Conservation (phyloP, 306 rosid genomes). For the Trifolium subterraneum region DNA sequence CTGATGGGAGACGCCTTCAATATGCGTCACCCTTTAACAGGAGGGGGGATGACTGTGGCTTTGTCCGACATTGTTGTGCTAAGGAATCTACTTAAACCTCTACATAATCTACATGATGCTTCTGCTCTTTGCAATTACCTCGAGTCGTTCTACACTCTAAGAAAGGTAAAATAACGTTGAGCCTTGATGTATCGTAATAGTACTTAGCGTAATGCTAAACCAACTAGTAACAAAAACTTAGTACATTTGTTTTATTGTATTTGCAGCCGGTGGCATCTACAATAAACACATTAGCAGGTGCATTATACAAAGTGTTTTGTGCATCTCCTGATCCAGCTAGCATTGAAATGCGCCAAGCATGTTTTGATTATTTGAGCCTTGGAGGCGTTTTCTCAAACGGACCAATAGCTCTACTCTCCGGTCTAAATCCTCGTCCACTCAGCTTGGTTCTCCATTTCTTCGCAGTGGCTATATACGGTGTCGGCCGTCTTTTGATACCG, state of each 20-base stretch:
- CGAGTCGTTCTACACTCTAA: constrained; percentile 62
- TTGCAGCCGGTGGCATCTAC: constrained; percentile 77
- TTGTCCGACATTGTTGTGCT: constrained; percentile 73
- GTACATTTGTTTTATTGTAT: constrained; percentile 1
- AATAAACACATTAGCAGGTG: constrained; percentile 74
- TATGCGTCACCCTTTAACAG: constrained; percentile 93
- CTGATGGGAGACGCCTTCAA: constrained; percentile 92
- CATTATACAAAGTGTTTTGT: constrained; percentile 74
- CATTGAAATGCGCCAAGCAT: constrained; percentile 64
- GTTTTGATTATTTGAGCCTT: constrained; percentile 71
- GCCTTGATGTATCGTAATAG: background rate
- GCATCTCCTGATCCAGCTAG: constrained; percentile 68
- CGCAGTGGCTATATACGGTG: constrained; percentile 57
- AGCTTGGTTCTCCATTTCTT: constrained; percentile 64
- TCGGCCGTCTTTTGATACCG: constrained; percentile 56
- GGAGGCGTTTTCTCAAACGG: constrained; percentile 59
- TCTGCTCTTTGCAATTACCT: constrained; percentile 59
- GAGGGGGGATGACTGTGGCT: constrained; percentile 95
- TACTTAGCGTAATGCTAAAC: background rate
- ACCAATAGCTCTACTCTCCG: constrained; percentile 60
- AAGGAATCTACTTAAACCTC: constrained; percentile 57
- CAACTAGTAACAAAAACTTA: no score
- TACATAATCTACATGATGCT: constrained; percentile 56
- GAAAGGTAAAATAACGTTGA: constrained; percentile 48
- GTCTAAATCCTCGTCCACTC: constrained; percentile 61